Conservation (phyloP, 2,329 filamentous ascomycete genomes). For the Phoma sp. region DNA sequence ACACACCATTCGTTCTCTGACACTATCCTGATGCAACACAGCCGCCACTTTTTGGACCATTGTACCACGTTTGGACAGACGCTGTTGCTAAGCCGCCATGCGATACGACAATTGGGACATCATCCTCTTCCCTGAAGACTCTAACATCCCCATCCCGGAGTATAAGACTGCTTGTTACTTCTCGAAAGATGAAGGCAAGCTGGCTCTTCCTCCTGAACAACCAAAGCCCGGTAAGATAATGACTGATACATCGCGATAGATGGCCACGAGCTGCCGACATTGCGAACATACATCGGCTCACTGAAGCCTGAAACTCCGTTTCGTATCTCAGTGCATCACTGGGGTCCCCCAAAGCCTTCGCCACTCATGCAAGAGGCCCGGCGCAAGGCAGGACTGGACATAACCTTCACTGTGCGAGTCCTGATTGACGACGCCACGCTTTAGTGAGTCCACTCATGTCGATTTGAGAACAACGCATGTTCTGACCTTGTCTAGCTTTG, state of each 20-base stretch:
- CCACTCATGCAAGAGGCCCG: conserved; percentile 33
- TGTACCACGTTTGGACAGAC: conserved; percentile 17
- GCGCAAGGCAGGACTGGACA: conserved; percentile 30
- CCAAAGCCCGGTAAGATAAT: neutral
- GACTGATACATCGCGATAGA: conserved; percentile 23
- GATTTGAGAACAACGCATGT: conserved; percentile 19
- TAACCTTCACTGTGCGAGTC: conserved; percentile 38
- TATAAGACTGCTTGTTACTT: conserved; percentile 81
- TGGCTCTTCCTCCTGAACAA: neutral
- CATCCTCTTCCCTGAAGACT: conserved; percentile 73
- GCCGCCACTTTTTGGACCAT: conserved; percentile 26
- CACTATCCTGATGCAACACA: conserved; percentile 8
- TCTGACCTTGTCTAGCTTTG: conserved; percentile 36
- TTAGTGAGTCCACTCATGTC: conserved; percentile 30
- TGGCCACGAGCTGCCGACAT: conserved; percentile 35
- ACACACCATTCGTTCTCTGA: conserved; percentile 5
- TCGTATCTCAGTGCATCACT: conserved; percentile 46
- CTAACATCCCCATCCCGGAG: conserved; percentile 76
- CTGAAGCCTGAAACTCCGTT: conserved; percentile 37
- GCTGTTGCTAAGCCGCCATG: conserved; percentile 60
- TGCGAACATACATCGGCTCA: conserved; percentile 41
- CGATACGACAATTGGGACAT: conserved; percentile 88
- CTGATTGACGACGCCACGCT: conserved; percentile 36
- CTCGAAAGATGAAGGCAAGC: conserved; percentile 55
- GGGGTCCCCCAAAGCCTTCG: conserved; percentile 35